Conservation (phyloP, 495 filamentous ascomycete species). For the Penicillium steckii region DNA sequence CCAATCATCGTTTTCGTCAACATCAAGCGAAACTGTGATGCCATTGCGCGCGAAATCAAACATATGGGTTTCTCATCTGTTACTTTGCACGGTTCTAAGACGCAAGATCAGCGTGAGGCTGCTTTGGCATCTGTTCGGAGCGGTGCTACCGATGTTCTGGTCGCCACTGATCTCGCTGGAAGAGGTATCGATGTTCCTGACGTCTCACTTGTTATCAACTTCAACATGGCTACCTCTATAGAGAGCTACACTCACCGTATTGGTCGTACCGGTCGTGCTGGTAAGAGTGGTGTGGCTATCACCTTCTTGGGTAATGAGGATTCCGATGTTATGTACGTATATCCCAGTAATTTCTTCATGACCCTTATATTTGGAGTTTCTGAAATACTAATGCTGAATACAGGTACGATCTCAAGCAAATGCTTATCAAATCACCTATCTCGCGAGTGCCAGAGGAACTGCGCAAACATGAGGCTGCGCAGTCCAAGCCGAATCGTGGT, state of each 20-base stretch:
- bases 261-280: conserved; percentile 95
- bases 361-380: background rate
- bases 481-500: conserved; percentile 69
- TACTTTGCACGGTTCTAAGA: conserved; percentile 92
- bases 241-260: conserved; percentile 98
- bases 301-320: conserved; percentile 96
- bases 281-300: conserved; percentile 95
- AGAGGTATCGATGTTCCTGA: conserved; percentile 98
- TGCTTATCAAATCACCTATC: conserved; percentile 89
- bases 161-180: conserved; percentile 94
- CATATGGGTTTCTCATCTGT: conserved; percentile 89
- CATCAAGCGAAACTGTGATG: conserved; percentile 99
- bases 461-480: conserved; percentile 89
- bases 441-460: conserved; percentile 91
- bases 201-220: conserved; percentile 93
- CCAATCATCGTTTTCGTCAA: conserved; percentile 99
- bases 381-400: conserved; percentile 16
- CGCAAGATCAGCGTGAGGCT: conserved; percentile 95
- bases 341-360: background rate
- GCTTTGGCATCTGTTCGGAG: conserved; percentile 83
- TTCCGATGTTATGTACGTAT: conserved; percentile 79
- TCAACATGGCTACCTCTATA: conserved; percentile 96
- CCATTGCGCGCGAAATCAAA: conserved; percentile 92
- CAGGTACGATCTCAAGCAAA: conserved; percentile 86
- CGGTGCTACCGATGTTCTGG: conserved; percentile 81